These are phyloP conservation scores for Pseudoturritis turrita DNA, from an alignment of 345 rosid genomes.

Conservation along the genomic window DNA sequence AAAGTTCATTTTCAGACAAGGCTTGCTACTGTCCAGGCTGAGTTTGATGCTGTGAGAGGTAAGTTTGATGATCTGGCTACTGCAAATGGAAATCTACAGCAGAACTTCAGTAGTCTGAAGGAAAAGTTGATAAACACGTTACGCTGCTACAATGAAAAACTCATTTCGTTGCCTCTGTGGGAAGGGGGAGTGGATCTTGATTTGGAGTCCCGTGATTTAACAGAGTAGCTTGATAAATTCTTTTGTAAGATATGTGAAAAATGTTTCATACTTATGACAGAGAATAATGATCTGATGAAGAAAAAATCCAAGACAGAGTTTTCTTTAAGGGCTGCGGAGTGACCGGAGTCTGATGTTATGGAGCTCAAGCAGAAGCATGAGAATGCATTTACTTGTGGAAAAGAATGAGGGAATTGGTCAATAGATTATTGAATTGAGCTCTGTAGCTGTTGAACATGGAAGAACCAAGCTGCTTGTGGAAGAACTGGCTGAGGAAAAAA, in stretches of 20 bases:
- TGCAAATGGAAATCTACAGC: constrained; percentile 48
- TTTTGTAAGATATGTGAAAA: constrained; percentile 49
- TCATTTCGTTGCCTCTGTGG: constrained; percentile 33
- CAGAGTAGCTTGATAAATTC: constrained; percentile 45
- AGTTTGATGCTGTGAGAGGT: constrained; percentile 40
- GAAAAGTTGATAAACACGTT: constrained; percentile 42
- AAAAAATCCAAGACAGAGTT: constrained; percentile 49
- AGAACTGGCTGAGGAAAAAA: constrained; percentile 54
- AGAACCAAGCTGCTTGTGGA: constrained; percentile 50
- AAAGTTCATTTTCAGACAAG: constrained; percentile 44
- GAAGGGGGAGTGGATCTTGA: constrained; percentile 34
- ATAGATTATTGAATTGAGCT: constrained; percentile 50
- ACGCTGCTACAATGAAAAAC: constrained; percentile 39
- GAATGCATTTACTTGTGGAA: constrained; percentile 46
- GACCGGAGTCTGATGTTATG: constrained; percentile 45
- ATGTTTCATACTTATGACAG: constrained; percentile 46
- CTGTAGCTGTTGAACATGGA: constrained; percentile 50
- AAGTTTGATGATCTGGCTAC: constrained; percentile 46
- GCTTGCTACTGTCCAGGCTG: constrained; percentile 46
- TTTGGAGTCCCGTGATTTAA: constrained; percentile 42
- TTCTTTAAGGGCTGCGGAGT: constrained; percentile 38
- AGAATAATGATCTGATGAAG: constrained; percentile 44
- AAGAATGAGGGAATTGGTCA: constrained; percentile 48
- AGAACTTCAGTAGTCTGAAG: constrained; percentile 34
- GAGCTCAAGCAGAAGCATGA: constrained; percentile 57